These are phyloP conservation scores for Rhizophora mangle DNA, from an alignment of 345 rosid species.

Conservation along the genomic window DNA sequence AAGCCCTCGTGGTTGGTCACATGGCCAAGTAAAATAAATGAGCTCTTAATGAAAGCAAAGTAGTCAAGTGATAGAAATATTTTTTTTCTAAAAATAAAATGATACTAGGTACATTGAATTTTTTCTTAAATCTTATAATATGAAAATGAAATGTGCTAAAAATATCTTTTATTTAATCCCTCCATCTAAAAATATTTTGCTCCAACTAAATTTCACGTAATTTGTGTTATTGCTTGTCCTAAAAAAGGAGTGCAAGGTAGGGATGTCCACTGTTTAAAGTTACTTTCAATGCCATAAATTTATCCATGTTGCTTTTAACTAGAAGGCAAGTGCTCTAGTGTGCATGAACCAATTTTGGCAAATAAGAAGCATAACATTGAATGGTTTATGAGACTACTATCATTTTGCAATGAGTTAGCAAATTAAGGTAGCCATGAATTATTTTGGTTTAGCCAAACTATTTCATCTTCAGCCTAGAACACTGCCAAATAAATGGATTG, in stretches of 20 bases:
- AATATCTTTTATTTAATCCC: too few relatives aligned
- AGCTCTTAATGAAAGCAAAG: too few relatives aligned
- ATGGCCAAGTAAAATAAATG: too few relatives aligned
- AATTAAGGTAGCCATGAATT: not conserved
- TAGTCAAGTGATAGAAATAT: too few relatives aligned
- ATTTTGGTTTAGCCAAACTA: not conserved
- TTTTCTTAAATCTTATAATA: too few relatives aligned
- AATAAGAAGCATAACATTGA: not conserved
- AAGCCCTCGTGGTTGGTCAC: too few relatives aligned
- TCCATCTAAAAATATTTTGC: not conserved
- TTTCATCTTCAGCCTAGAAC: too few relatives aligned
- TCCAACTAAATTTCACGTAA: not conserved
- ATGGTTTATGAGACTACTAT: not conserved
- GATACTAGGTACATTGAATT: too few relatives aligned
- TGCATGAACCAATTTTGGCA: not conserved
- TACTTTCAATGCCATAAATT: not conserved
- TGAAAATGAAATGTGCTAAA: too few relatives aligned
- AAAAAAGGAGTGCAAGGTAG: not conserved
- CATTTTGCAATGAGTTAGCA: not conserved
- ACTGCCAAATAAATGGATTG: too few relatives aligned
- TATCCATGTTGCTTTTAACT: not conserved
- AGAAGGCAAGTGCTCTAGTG: slow-evolving; percentile 2
- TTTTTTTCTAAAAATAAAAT: too few relatives aligned
- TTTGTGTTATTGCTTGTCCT: too few relatives aligned
- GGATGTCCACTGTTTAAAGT: not conserved